A percentile compares a stretch with the other conserved stretches of the same genome.
Conservation (phyloP, 2,329 filamentous ascomycete species). For the Stagonosporopsis rhizophila region DNA sequence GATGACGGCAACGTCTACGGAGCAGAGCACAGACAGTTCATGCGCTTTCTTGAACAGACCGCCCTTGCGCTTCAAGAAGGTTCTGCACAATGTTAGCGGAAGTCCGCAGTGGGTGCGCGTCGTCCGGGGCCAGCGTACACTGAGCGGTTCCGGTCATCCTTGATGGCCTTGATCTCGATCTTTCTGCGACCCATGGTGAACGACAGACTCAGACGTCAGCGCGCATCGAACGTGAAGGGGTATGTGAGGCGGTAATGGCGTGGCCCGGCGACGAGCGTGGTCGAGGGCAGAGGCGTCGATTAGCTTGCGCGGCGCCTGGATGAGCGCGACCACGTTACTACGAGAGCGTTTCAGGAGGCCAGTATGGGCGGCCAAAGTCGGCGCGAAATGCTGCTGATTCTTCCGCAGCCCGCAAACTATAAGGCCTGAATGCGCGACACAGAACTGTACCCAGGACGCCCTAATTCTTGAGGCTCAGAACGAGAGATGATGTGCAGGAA, state of each 20-base stretch:
- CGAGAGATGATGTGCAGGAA: constrained; percentile 36
- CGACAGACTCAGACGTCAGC: constrained; percentile 29
- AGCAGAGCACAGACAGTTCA: constrained; percentile 96
- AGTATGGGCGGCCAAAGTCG: constrained; percentile 31
- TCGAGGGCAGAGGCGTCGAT: constrained; percentile 34
- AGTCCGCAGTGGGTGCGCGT: constrained; percentile 23
- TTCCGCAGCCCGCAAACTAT: constrained; percentile 34
- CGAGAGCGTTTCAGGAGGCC: constrained; percentile 36
- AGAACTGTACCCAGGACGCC: constrained; percentile 21
- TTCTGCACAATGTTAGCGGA: constrained; percentile 63
- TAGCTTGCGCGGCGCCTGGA: constrained; percentile 34
- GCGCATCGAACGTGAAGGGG: constrained; percentile 36
- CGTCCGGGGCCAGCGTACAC: constrained; percentile 70
- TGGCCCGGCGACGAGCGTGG: constrained; percentile 31
- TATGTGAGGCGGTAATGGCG: constrained; percentile 16
- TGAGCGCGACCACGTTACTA: constrained; percentile 28
- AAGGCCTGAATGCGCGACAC: constrained; percentile 35
- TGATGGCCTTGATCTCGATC: constrained; percentile 99
- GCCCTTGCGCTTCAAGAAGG: constrained; percentile 97
- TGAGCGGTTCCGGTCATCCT: constrained; percentile 96
- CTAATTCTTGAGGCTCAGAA: constrained; percentile 37
- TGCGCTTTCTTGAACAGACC: constrained; percentile 99
- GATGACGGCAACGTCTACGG: constrained; percentile 97
- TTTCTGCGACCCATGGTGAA: constrained; percentile 89
- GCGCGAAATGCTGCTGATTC: constrained; percentile 23